These are phyloP conservation scores for Ogataea trehalophila DNA, from an alignment of 805 yeast species.

Conservation along the genomic window DNA sequence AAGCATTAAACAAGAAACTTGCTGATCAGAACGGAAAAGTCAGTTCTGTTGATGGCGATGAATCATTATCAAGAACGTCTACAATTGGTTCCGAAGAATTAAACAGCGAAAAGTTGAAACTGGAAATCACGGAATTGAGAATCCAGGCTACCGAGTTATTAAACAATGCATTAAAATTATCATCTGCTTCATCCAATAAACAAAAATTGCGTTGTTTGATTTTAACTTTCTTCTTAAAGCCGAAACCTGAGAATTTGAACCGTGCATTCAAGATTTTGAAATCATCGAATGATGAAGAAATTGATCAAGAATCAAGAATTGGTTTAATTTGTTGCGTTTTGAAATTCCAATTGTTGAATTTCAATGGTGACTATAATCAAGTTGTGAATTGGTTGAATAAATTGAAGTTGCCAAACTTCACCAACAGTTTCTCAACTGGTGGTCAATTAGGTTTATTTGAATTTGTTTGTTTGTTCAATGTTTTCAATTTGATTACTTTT, in stretches of 20 bases:
- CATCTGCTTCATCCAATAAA: constrained; percentile 4
- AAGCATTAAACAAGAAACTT: constrained; percentile 10
- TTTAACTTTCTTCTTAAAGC: constrained; percentile 16
- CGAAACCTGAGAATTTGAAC: constrained; percentile 14
- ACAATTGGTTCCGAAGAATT: neutral
- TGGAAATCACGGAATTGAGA: constrained; percentile 10
- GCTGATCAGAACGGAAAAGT: neutral
- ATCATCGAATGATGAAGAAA: constrained; percentile 1
- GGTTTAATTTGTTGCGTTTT: constrained; percentile 23
- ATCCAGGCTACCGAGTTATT: constrained; percentile 10
- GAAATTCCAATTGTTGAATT: constrained; percentile 21
- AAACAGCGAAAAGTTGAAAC: constrained; percentile 8
- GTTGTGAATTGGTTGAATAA: constrained; percentile 21
- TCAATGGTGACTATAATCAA: constrained; percentile 8
- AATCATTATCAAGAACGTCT: neutral
- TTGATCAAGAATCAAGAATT: constrained; percentile 11
- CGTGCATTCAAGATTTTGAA: constrained; percentile 5
- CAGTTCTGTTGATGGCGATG: constrained; percentile 1
- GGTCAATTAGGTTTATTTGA: constrained; percentile 21
- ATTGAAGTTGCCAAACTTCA: constrained; percentile 22
- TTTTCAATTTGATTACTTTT: constrained; percentile 14
- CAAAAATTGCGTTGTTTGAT: constrained; percentile 10
- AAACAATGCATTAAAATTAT: constrained; percentile 4
- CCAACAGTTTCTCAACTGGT: constrained; percentile 15
- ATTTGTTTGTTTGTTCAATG: constrained; percentile 23